Evolutionary conservation across 2,329 filamentous ascomycete genomes (phyloP).

Genomic region (Dryadomyces sulphureus): DNA sequence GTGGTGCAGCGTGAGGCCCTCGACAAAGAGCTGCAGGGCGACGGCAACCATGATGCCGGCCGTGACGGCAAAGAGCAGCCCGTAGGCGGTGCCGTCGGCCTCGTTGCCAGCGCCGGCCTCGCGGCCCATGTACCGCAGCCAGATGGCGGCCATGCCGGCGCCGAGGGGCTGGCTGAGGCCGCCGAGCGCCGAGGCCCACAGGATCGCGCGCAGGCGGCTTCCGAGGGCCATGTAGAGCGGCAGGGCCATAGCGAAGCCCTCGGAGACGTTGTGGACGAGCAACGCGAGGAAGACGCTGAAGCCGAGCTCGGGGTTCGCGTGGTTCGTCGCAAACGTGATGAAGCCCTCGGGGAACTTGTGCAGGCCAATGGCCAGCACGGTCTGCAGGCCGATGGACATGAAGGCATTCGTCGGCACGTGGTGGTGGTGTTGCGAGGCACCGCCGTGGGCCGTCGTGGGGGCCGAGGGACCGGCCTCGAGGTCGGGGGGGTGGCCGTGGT

Average conservation of each 20-base stretch:
- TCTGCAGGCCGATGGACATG: conserved; percentile 88
- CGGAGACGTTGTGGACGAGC: conserved; percentile 96
- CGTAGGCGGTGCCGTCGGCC: conserved; percentile 54
- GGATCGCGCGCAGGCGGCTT: conserved; percentile 66
- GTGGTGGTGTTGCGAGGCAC: conserved; percentile 56
- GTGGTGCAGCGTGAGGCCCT: conserved; percentile 72
- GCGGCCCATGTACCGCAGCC: conserved; percentile 58
- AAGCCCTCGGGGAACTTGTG: conserved; percentile 87
- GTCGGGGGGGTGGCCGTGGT: conserved; percentile 8
- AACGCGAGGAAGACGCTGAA: conserved; percentile 89
- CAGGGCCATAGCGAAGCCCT: conserved; percentile 87
- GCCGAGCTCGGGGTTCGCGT: conserved; percentile 78
- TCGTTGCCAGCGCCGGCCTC: conserved; percentile 34
- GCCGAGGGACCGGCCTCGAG: conserved; percentile 6
- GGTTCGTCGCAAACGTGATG: conserved; percentile 93
- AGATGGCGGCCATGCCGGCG: conserved; percentile 68
- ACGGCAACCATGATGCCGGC: conserved; percentile 94
- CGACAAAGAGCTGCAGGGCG: conserved; percentile 74
- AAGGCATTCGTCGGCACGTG: conserved; percentile 93
- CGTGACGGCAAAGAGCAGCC: conserved; percentile 73
- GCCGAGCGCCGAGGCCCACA: conserved; percentile 70
- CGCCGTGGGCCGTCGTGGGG: neutral
- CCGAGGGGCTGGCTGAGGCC: conserved; percentile 79
- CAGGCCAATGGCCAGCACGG: conserved; percentile 82
- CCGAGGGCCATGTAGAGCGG: conserved; percentile 84